phyloP scores from a whole-genome alignment of 2,329 filamentous ascomycete genomes.

The Sporothrix humicola region DNA sequence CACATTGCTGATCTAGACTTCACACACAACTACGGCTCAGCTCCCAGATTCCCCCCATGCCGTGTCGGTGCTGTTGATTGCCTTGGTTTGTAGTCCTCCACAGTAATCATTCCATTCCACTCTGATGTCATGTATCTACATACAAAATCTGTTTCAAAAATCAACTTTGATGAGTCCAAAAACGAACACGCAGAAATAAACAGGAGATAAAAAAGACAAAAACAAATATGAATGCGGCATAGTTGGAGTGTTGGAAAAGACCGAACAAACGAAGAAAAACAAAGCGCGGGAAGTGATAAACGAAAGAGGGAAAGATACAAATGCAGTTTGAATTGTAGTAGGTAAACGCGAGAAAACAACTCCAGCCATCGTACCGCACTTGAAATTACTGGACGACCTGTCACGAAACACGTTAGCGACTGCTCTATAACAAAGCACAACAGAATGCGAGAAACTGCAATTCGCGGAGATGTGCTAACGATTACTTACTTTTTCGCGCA shows the following conservation, averaged over 20 bases:
- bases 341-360: not conserved
- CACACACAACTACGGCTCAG: too few relatives aligned
- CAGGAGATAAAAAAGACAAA: not conserved
- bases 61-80: too few relatives aligned
- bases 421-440: not conserved
- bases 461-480: too few relatives aligned
- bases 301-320: not conserved
- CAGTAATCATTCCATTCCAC: too few relatives aligned
- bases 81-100: too few relatives aligned
- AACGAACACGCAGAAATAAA: not conserved
- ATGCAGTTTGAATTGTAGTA: not conserved
- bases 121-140: too few relatives aligned
- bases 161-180: not conserved
- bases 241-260: not conserved
- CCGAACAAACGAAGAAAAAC: not conserved
- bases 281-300: not conserved
- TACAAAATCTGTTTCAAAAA: too few relatives aligned
- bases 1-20: too few relatives aligned
- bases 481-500: constrained; percentile 85
- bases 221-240: too few relatives aligned
- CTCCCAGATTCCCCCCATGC: too few relatives aligned
- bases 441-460: too few relatives aligned
- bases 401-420: constrained; percentile 6
- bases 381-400: constrained; percentile 30
- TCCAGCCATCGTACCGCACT: not conserved